These are phyloP conservation scores for Stephanodiscus minutulus DNA, from an alignment of 108 stramenopile species.

Conservation along the genomic window DNA sequence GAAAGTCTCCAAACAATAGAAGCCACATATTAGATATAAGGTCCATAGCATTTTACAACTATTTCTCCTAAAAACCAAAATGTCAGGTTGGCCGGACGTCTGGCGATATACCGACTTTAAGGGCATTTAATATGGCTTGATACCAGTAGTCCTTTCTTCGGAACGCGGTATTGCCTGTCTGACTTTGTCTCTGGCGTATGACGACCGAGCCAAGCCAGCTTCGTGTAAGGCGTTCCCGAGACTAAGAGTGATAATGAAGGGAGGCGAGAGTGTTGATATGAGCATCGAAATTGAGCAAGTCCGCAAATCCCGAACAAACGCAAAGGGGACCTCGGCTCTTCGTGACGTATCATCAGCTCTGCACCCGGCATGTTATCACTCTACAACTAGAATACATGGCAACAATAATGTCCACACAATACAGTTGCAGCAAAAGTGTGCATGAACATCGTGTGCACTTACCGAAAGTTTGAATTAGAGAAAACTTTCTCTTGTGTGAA, in stretches of 20 bases:
- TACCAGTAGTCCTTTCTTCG: slow-evolving; percentile 46
- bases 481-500: slow-evolving; percentile 54
- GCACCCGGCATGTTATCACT: no score
- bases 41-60: no score
- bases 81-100: not conserved
- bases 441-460: not conserved
- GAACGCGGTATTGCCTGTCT: slow-evolving; percentile 32
- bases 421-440: not conserved
- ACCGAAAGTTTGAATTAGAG: slow-evolving; percentile 42
- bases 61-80: not conserved
- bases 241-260: not conserved
- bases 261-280: not conserved
- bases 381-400: no score
- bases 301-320: no score
- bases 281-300: no score
- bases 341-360: no score
- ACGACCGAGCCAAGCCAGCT: slow-evolving; percentile 40
- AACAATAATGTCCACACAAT: no score
- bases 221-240: slow-evolving; percentile 52
- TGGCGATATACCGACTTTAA: not conserved
- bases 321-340: no score
- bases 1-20: no score
- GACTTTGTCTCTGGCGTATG: slow-evolving; percentile 40
- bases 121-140: slow-evolving; percentile 41
- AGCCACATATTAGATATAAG: no score